Percentiles rank a stretch among this genome's conserved stretches.
Conservation (phyloP, 306 rosid genomes). For the Ammopiptanthus mongolicus region DNA sequence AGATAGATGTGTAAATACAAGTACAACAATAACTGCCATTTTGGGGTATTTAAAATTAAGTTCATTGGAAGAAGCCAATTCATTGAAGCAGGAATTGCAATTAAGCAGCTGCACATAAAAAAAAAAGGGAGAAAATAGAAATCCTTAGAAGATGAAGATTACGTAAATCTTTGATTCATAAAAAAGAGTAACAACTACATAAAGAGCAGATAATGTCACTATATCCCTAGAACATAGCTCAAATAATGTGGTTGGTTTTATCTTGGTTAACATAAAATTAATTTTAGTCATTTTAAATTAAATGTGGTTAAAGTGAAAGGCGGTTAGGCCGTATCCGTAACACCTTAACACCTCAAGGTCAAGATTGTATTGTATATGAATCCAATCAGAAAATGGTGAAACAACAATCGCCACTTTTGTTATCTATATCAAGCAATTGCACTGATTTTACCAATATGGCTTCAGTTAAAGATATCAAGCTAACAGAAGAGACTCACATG, state of each 20-base stretch:
- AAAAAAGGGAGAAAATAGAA: background rate
- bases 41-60: background rate
- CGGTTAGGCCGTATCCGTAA: background rate
- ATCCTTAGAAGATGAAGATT: background rate
- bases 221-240: too few species aligned
- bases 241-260: slow-evolving; percentile 6
- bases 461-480: too few species aligned
- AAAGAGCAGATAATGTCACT: too few species aligned
- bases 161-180: too few species aligned
- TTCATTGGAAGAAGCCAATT: background rate
- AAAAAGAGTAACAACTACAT: too few species aligned
- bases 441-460: slow-evolving; percentile 13
- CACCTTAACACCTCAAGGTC: background rate
- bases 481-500: slow-evolving; percentile 61
- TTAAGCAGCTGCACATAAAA: background rate
- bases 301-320: background rate
- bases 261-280: background rate
- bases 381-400: background rate
- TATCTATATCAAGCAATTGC: slow-evolving; percentile 12
- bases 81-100: background rate
- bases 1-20: background rate
- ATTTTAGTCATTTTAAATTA: background rate
- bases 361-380: slow-evolving; percentile 9
- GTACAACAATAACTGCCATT: background rate
- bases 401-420: background rate